phyloP scores from a whole-genome alignment of 371 early-diverging fungal genomes.

The Saksenaea oblongispora region DNA sequence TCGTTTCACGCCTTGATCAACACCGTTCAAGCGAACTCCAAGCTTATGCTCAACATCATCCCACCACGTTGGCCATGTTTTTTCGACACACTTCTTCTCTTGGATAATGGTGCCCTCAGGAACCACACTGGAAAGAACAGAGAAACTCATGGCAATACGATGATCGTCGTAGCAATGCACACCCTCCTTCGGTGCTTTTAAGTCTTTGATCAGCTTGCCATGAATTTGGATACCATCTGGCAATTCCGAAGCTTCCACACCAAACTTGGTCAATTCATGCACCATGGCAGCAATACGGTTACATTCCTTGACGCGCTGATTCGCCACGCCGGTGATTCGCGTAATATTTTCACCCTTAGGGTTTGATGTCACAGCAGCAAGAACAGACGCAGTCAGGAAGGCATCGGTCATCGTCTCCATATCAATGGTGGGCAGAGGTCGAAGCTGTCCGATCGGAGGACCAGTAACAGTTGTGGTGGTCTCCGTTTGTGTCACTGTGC shows the following conservation, averaged over 20 bases:
- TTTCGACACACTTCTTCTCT: constrained; percentile 96
- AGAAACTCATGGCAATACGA: constrained; percentile 96
- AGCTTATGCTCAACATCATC: constrained; percentile 82
- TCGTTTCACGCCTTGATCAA: constrained; percentile 62
- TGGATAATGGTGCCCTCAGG: constrained; percentile 76
- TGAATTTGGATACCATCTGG: constrained; percentile 91
- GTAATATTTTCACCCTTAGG: constrained; percentile 65
- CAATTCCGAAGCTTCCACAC: constrained; percentile 81
- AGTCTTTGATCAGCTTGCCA: constrained; percentile 61
- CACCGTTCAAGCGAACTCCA: constrained; percentile 72
- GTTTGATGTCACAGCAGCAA: constrained; percentile 84
- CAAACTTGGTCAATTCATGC: constrained; percentile 88
- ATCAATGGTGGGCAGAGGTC: constrained; percentile 82
- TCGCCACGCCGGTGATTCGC: constrained; percentile 92
- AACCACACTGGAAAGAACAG: constrained; percentile 79
- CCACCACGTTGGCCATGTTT: constrained; percentile 99
- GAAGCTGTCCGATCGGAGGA: constrained; percentile 72
- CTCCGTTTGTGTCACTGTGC: constrained; percentile 83
- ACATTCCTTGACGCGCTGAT: constrained; percentile 98
- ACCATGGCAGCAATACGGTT: constrained; percentile 97
- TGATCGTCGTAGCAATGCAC: constrained; percentile 96
- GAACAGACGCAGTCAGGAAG: constrained; percentile 92
- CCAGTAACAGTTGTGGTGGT: constrained; percentile 91
- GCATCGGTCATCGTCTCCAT: constrained; percentile 99
- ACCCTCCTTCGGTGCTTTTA: constrained; percentile 64